Base-by-base conservation (phyloP, 2,329 filamentous ascomycete species). In the Colletotrichum musicola region DNA sequence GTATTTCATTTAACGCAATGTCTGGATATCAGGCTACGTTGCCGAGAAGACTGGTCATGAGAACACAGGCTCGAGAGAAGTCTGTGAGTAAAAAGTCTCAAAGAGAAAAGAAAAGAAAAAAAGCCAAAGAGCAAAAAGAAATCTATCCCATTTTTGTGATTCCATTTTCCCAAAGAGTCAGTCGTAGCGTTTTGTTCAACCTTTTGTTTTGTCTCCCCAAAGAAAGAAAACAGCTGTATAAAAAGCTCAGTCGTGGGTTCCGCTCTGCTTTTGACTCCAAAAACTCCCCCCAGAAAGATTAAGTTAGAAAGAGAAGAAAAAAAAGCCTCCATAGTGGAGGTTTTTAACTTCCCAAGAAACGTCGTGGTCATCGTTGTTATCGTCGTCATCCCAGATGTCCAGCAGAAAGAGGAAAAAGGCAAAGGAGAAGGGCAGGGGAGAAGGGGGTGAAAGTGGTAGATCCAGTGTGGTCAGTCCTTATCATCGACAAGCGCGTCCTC, bases 401-500 rank as follows among this genome's bases (percentile, higher is more conserved):
- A 35, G 10, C 9, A 35, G 30, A 35, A 35, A 49, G 18, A 49
- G 22, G n/a, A 49, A 47, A 47, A 18, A 6, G 4, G 16, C 14
- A 14, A 7, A n/a, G 16, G 14, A 47, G 4, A 47, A 22, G 18
- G 16, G 9, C 16, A 16, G 20, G 1, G 1, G 16, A n/a, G n/a
- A 12, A 25, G 10, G 18, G 20, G 46, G 25, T 18, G 30, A 25
- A 54, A 42, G 13, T 25, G 10, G 14, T 65, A 40, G 22, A 14
- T 30, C 49, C 20, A 7, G 13, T 22, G 49, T 51, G 13, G 13
- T 62, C 57, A 69, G 4, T 65, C 68, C 7, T 71, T 56, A n/a
- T 65, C 56, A 30, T 44, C 57, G 12, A 64, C 14, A 6, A 71
- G 53, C 12, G 60, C 64, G 47, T 71, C 70, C n/a, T 62, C 61